phyloP scores from a whole-genome alignment of 768 basidiomycete species.

The Mycena rosella region DNA sequence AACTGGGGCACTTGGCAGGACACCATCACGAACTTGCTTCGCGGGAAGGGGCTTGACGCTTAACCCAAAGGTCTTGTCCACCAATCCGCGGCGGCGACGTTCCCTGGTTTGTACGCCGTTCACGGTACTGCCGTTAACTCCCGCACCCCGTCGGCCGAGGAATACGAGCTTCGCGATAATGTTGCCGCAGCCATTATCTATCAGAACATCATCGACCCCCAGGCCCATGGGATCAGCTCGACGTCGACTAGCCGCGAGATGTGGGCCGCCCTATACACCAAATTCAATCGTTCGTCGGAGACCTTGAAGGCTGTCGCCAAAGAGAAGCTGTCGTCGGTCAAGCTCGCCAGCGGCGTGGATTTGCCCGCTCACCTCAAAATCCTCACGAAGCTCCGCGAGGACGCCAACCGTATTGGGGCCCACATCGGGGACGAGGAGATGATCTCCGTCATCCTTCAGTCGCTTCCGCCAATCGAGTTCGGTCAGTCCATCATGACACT shows the following conservation, averaged over 20 bases:
- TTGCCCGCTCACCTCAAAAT: constrained; percentile 11
- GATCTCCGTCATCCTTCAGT: constrained; percentile 21
- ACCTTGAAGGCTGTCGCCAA: neutral
- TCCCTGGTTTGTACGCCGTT: neutral
- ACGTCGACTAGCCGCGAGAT: neutral
- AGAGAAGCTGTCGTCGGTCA: neutral
- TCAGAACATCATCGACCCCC: constrained; percentile 21
- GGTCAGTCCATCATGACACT: constrained; percentile 7
- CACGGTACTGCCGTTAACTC: constrained; percentile 9
- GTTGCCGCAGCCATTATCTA: constrained; percentile 1
- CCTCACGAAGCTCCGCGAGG: constrained; percentile 11
- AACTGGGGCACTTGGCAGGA: constrained; percentile 5
- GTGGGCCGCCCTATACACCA: constrained; percentile 15
- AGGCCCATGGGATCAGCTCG: constrained; percentile 5
- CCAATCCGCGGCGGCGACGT: too few relatives aligned
- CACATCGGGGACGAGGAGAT: constrained; percentile 8
- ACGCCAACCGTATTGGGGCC: neutral
- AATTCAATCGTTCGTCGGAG: constrained; percentile 3
- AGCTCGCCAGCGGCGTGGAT: neutral
- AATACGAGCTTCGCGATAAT: constrained; percentile 21
- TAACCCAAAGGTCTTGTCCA: too few relatives aligned
- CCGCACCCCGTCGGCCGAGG: constrained; percentile 8
- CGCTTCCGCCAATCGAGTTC: constrained; percentile 20
- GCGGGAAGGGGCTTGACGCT: too few relatives aligned
- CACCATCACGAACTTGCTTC: too few relatives aligned